Evolutionary conservation across 2,329 filamentous ascomycete genomes (phyloP).

Genomic region (Biscogniauxia sp.): DNA sequence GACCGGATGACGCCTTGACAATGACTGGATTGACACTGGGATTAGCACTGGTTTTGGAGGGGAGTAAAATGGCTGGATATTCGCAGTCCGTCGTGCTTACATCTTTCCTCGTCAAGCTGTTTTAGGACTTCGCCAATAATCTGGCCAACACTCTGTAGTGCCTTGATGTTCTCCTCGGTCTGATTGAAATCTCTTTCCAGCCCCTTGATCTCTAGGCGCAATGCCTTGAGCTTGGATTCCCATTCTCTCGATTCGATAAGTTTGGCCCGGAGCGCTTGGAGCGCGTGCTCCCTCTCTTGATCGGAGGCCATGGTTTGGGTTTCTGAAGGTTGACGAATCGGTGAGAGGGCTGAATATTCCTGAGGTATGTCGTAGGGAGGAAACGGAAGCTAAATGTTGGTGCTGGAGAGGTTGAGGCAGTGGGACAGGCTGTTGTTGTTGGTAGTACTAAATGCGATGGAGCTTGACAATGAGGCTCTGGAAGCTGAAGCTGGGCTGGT

Average conservation of each 20-base stretch:
- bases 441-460: background rate
- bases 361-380: background rate
- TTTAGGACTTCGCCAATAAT: constrained; percentile 99
- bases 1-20: constrained; percentile 95
- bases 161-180: constrained; percentile 99
- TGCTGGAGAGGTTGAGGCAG: constrained; percentile 1
- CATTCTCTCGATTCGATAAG: constrained; percentile 95
- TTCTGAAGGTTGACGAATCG: constrained; percentile 6
- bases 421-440: background rate
- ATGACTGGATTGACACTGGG: constrained; percentile 62
- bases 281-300: constrained; percentile 64
- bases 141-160: constrained; percentile 95
- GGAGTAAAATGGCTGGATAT: background rate
- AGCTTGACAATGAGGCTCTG: constrained; percentile 2
- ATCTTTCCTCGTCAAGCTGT: constrained; percentile 97
- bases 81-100: constrained; percentile 52
- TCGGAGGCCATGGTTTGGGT: constrained; percentile 47
- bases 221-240: constrained; percentile 94
- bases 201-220: constrained; percentile 94
- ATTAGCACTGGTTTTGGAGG: constrained; percentile 5
- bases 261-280: constrained; percentile 75
- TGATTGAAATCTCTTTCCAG: constrained; percentile 93
- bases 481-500: constrained; percentile 13
- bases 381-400: background rate
- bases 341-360: constrained; percentile 1